phyloP scores from a whole-genome alignment of 78 protist genomes.

The Bigelowiella natans region DNA sequence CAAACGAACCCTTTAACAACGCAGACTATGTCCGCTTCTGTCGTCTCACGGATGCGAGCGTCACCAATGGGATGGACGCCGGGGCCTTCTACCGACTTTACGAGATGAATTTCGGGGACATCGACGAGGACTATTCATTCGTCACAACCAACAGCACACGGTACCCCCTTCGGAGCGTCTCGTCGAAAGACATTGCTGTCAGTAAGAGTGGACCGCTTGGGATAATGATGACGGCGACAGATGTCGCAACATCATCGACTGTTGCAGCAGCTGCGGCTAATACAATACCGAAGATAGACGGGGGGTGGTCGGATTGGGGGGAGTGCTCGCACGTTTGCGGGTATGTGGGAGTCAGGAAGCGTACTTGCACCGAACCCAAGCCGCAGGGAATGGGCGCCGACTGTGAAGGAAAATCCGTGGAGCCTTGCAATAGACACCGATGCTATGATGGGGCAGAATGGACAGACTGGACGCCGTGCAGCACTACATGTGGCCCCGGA shows the following conservation, averaged over 20 bases:
- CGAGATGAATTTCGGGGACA: neutral
- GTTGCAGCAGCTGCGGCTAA: no score
- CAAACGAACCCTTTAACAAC: no score
- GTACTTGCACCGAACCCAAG: neutral
- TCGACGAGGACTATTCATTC: neutral
- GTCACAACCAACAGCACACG: no score
- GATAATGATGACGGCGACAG: no score
- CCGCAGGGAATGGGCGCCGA: neutral
- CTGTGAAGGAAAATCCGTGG: neutral
- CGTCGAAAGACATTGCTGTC: no score
- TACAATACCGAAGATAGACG: no score
- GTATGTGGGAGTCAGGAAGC: neutral
- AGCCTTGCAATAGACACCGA: neutral
- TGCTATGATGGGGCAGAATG: neutral
- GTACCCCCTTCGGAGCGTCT: no score
- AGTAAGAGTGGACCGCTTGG: no score
- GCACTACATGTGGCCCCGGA: neutral
- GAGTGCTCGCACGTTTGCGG: neutral
- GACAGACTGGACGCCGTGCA: neutral
- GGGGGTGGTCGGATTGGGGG: neutral
- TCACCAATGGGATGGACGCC: neutral
- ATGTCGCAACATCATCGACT: no score
- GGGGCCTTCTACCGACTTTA: neutral
- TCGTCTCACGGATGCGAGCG: no score
- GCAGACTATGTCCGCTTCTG: no score